Conservation (phyloP, 768 basidiomycete genomes). For the Tylopilus cervinicoccineus region DNA sequence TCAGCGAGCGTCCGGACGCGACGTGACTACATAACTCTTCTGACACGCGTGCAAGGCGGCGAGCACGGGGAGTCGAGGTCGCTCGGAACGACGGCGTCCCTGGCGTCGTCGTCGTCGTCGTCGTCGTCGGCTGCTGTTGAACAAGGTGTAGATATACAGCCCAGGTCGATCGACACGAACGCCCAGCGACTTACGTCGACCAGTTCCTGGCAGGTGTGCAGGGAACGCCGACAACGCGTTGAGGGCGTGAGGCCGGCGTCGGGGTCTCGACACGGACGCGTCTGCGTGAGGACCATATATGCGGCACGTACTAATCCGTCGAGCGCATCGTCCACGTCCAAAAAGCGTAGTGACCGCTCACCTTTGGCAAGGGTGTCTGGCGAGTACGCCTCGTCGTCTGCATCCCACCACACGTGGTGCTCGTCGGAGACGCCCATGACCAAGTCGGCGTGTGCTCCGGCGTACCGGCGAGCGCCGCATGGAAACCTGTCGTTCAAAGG, state of each 20-base stretch:
- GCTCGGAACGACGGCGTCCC: constrained; percentile 10
- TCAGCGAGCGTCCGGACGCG: constrained; percentile 2
- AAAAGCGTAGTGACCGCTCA: neutral
- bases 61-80: constrained; percentile 11
- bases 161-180: too few species aligned
- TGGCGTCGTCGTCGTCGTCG: neutral
- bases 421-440: neutral
- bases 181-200: too few species aligned
- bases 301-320: too few species aligned
- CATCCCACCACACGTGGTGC: neutral
- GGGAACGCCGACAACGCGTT: neutral
- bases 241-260: neutral
- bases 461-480: constrained; percentile 17
- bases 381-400: neutral
- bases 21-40: constrained; percentile 16
- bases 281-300: neutral
- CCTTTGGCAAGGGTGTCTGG: constrained; percentile 1
- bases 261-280: neutral
- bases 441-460: constrained; percentile 19
- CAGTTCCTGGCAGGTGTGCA: too few species aligned
- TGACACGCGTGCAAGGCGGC: constrained; percentile 12
- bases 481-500: constrained; percentile 15
- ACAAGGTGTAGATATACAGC: too few species aligned
- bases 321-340: too few species aligned
- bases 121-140: too few species aligned